Evolutionary conservation across 2,329 filamentous ascomycete species (phyloP).

Genomic region (Diaporthe longicolla): DNA sequence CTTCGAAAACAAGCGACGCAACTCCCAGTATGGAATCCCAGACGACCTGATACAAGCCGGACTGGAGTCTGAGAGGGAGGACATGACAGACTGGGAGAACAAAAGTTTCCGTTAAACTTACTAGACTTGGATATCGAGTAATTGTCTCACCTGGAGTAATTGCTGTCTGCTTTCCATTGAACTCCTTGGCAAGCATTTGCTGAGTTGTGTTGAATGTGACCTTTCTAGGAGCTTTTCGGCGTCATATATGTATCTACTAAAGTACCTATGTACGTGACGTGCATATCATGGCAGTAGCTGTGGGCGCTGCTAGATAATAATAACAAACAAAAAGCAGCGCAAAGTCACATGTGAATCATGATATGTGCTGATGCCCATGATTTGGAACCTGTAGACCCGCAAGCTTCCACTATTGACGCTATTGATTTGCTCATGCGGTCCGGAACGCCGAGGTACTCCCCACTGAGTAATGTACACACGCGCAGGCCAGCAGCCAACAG

Average conservation of each 20-base stretch:
- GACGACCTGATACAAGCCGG: not conserved
- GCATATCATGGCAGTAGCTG: not conserved
- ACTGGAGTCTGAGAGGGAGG: slow-evolving; percentile 5
- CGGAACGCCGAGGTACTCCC: not conserved
- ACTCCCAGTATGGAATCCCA: not conserved
- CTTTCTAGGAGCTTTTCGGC: not conserved
- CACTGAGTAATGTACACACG: slow-evolving; percentile 2
- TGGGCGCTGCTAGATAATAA: not conserved
- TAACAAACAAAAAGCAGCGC: not conserved
- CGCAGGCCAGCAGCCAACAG: not conserved
- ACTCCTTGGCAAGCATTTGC: not conserved
- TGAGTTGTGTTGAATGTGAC: not conserved
- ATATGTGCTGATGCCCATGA: not conserved
- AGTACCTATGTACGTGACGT: no score
- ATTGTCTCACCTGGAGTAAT: not conserved
- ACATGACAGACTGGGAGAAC: slow-evolving; percentile 9
- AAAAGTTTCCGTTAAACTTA: not conserved
- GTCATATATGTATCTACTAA: no score
- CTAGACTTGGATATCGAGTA: not conserved
- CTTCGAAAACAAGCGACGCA: slow-evolving; percentile 3
- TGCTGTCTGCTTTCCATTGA: not conserved
- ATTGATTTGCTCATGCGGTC: not conserved
- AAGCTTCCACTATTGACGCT: not conserved
- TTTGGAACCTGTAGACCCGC: not conserved
- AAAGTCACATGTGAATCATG: not conserved